phyloP scores from a whole-genome alignment of 2,329 filamentous ascomycete species.

The Huntiella moniliformis region DNA sequence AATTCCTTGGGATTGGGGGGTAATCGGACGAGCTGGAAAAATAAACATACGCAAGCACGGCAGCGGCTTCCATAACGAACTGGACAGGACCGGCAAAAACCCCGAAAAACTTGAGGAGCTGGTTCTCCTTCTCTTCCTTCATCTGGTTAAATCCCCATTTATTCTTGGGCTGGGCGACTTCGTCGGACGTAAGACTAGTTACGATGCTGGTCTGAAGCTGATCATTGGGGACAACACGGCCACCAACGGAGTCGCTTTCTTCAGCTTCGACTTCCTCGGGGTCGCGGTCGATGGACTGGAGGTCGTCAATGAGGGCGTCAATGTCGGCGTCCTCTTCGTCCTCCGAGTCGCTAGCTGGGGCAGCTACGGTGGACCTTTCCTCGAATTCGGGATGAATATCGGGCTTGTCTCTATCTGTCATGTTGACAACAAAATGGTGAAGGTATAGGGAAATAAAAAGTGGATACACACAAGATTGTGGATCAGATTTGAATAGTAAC shows the following conservation, averaged over 20 bases:
- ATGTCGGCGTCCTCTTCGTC: conserved; percentile 68
- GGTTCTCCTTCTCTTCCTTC: conserved; percentile 78
- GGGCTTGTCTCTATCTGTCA: conserved; percentile 37
- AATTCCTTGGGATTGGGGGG: neutral
- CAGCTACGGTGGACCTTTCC: conserved; percentile 28
- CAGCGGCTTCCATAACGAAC: conserved; percentile 81
- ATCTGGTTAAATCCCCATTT: conserved; percentile 73
- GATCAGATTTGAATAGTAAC: too few relatives aligned
- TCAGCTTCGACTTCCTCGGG: conserved; percentile 44
- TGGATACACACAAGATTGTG: too few relatives aligned
- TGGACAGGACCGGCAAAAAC: conserved; percentile 84
- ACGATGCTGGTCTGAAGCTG: conserved; percentile 55
- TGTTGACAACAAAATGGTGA: neutral
- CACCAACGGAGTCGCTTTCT: conserved; percentile 26
- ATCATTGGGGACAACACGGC: conserved; percentile 49
- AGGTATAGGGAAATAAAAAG: too few relatives aligned
- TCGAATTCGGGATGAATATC: conserved; percentile 42
- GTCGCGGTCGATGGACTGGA: conserved; percentile 63
- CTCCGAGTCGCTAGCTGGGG: conserved; percentile 22
- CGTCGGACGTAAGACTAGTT: conserved; percentile 49
- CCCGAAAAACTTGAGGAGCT: conserved; percentile 61
- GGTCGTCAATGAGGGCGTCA: conserved; percentile 69
- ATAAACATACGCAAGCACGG: conserved; percentile 69
- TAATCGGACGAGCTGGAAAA: conserved; percentile 40
- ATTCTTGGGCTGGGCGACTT: conserved; percentile 44